Evolutionary conservation across 768 basidiomycete species (phyloP), one percentile per base, ranked within the genome.

Genomic region (Cantharellus cinnabarinus): DNA sequence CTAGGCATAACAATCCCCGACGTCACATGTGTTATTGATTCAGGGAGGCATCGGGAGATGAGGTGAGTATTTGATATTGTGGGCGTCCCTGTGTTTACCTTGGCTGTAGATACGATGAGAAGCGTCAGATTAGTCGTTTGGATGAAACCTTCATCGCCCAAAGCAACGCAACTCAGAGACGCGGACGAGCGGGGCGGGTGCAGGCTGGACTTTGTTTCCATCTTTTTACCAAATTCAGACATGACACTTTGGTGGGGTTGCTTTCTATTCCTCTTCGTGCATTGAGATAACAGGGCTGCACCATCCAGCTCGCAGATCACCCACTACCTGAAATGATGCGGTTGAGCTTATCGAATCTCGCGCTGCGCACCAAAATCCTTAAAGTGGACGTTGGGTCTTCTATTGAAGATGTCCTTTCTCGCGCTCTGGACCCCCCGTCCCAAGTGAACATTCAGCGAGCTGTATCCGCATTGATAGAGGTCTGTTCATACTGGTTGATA

Each of bases 301-400:
- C 5, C 20, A 29, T 29, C 5, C 62, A 94, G 89, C 77, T 98
- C 75, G 80, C 83, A 2, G 88, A 89, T 14, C 82, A 87, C 67
- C 91, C 91, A 3, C 77, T 89, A 41, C 94, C 94, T 1, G 94
- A 99, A 71, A 99, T 99, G 79, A 80, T 86, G 74, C 80, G 94
- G 29, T 73, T 98, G 3, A 93, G 91, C 64, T 72, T 98, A 35
- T 89, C 91, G 41, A 89, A 97, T 67, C 77, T 99, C 39, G 86
- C 87, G 0, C 74, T 94, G 57, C 80, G 88, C 57, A 93, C 87
- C 70, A 93, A 93, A 72, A 94, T 94, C 60, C 83, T 98, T 78
- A 89, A 87, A 66, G 76, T 95, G 51, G 86, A 84, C 61, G 69
- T 93, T 40, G 91, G 86, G 4, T 71, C 75, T 5, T 82, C 86